phyloP scores from a whole-genome alignment of 305 asterid species.

The Solanum hybrid region DNA sequence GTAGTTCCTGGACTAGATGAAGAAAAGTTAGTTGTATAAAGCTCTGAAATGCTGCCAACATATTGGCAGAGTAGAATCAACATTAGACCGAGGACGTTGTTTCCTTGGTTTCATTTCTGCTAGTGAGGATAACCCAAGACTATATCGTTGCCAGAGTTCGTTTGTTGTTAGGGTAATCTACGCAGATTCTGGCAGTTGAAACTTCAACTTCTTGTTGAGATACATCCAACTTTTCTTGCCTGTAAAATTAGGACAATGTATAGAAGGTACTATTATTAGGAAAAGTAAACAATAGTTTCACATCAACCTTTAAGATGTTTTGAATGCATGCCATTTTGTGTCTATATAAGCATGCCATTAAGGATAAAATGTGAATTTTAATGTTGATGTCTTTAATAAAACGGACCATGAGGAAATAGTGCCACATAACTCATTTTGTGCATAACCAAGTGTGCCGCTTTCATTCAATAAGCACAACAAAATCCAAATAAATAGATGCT shows the following conservation, averaged over 20 bases:
- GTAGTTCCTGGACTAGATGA: conserved; percentile 51
- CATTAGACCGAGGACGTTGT: neutral
- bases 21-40: conserved; percentile 45
- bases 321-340: neutral
- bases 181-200: neutral
- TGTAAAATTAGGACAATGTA: neutral
- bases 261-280: neutral
- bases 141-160: neutral
- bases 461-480: neutral
- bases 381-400: neutral
- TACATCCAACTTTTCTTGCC: neutral
- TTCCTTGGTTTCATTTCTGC: neutral
- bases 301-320: neutral
- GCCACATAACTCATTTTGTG: neutral
- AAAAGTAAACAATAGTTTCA: neutral
- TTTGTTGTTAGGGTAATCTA: neutral
- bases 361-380: neutral
- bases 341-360: neutral
- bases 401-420: neutral
- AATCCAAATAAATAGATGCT: neutral
- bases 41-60: neutral
- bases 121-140: neutral
- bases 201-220: neutral
- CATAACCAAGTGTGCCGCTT: neutral
- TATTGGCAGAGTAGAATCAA: neutral